Evolutionary conservation across 2,329 filamentous ascomycete genomes (phyloP).

Genomic region (Penicillium glabrum): DNA sequence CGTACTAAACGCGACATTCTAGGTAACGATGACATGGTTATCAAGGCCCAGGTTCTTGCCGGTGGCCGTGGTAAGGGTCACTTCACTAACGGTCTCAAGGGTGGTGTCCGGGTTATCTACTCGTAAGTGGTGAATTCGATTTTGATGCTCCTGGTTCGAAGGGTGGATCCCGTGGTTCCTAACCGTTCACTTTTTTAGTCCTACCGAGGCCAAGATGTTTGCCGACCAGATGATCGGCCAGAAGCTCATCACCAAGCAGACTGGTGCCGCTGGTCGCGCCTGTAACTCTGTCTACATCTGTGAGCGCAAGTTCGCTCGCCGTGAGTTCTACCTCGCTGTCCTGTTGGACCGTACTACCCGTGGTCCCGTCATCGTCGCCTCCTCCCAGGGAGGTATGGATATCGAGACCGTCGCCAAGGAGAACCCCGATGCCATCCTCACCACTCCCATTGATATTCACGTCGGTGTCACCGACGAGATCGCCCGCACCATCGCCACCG

Average conservation of each 20-base stretch:
- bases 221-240: slow-evolving; percentile 99
- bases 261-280: slow-evolving; percentile 84
- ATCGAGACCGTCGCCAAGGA: slow-evolving; percentile 99
- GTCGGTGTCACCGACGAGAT: slow-evolving; percentile 93
- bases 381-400: slow-evolving; percentile 98
- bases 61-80: slow-evolving; percentile 96
- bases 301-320: slow-evolving; percentile 98
- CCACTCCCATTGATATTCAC: slow-evolving; percentile 91
- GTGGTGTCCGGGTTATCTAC: slow-evolving; percentile 98
- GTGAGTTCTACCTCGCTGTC: slow-evolving; percentile 98
- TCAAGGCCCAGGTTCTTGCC: slow-evolving; percentile 98
- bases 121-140: slow-evolving; percentile 56
- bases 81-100: slow-evolving; percentile 98
- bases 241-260: slow-evolving; percentile 99
- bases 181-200: slow-evolving; percentile 44
- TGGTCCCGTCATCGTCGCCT: slow-evolving; percentile 92
- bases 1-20: slow-evolving; percentile 19
- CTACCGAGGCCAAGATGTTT: slow-evolving; percentile 94
- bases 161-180: not conserved
- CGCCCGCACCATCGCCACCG: slow-evolving; percentile 80
- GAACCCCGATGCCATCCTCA: slow-evolving; percentile 91
- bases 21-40: slow-evolving; percentile 91
- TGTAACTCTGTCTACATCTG: slow-evolving; percentile 99
- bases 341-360: slow-evolving; percentile 96
- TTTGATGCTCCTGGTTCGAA: not conserved